Evolutionary conservation across 768 basidiomycete species (phyloP), one percentile per base, ranked within the genome.

Genomic region (Boletus tomentosulus): DNA sequence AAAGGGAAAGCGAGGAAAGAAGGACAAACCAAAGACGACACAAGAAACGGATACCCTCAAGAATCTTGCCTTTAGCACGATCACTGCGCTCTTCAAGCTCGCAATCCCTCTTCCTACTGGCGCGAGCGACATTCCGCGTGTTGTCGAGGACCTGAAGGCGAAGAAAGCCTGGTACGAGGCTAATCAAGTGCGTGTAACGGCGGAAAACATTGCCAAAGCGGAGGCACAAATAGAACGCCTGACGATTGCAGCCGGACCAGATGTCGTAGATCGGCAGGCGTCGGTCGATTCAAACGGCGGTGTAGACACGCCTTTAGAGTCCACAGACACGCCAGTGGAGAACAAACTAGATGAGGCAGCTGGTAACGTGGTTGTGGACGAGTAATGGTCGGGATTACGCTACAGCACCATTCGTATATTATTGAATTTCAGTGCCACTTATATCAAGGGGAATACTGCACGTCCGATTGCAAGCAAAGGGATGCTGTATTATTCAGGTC

Each of bases 131-230:
- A 79, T 94, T 33, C 80, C 85, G 50, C 88, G 92, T 50, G 83
- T 92, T 45, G 77, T 98, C 53, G 89, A 91, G 65, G 91, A 97
- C 68, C 78, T 99, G 54, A 88, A 88, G 71, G 90, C 83, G 48
- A 99, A 98, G 80, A 94, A 94, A 75, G 78, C 85, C 24, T 98
- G 94, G 93, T 97, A 84, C 64, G 85, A 88, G 68, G 95, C 90
- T 31, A 98, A 98, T 73, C 93, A 95, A 71, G 82, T 80, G 27
- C 83, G 83, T 24, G 82, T 80, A 57, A 92, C 91, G 2, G 79
- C 82, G 5, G 89, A 90, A 65, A 89, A 90, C 61, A 74, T 93
- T 48, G 82, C 84, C 37, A 88, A 88, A 72, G 92, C 87, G 12
- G 87, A 92, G 68, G 79, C 78, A 13, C 81, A 87, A 58, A 89